Conservation (phyloP, 441 rosid genomes). For the Pelargonium cotyledonis region DNA sequence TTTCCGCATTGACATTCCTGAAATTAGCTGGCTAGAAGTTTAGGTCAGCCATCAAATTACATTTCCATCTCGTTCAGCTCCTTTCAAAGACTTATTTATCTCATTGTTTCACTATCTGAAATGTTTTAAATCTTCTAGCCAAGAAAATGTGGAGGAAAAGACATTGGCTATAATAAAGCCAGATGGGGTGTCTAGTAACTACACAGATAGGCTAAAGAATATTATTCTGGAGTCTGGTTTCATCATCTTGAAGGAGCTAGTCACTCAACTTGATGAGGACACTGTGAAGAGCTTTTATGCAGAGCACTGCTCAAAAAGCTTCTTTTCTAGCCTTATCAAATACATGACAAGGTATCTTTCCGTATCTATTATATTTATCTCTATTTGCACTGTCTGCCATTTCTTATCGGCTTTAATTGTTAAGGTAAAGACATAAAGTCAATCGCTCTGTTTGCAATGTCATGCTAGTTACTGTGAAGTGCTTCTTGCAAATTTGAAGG, state of each 20-base stretch:
- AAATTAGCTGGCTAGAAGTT: not conserved
- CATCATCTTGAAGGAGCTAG: constrained; percentile 41
- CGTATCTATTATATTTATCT: constrained; percentile 1
- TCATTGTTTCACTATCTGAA: not conserved
- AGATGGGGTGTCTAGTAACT: constrained; percentile 68
- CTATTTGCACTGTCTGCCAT: not conserved
- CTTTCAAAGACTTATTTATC: not conserved
- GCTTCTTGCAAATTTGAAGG: not conserved
- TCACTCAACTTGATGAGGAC: constrained; percentile 46
- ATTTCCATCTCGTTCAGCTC: not conserved
- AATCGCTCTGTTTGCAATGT: not conserved
- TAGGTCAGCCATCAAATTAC: not conserved
- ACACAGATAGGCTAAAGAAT: constrained; percentile 44
- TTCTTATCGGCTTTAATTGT: not conserved
- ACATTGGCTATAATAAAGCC: constrained; percentile 79
- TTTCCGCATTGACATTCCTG: no score
- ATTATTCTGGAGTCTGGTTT: constrained; percentile 50
- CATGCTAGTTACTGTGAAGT: not conserved
- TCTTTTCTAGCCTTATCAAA: constrained; percentile 55
- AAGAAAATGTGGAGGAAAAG: constrained; percentile 33
- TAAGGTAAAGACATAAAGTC: not conserved
- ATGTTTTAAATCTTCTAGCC: constrained; percentile 33
- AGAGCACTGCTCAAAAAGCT: constrained; percentile 60
- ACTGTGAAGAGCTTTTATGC: constrained; percentile 53
- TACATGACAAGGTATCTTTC: constrained; percentile 65